phyloP scores from a whole-genome alignment of 2,329 filamentous ascomycete genomes.

The Penicillium sp. region DNA sequence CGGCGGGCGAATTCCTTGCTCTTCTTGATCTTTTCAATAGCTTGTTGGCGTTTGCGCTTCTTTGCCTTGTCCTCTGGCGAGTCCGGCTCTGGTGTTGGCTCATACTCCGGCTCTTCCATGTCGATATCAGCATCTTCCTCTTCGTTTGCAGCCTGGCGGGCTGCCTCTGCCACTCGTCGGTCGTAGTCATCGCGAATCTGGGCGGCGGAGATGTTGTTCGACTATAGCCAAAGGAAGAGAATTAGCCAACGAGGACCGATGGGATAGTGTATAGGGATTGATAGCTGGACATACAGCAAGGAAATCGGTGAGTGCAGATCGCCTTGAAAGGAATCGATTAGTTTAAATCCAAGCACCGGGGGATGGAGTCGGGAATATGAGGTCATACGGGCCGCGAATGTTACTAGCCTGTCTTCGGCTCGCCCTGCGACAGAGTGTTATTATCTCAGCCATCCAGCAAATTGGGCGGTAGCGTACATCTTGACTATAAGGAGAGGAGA shows the following conservation, averaged over 20 bases:
- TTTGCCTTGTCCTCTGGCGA: slow-evolving; percentile 47
- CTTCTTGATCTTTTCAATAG: slow-evolving; percentile 53
- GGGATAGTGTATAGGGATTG: background rate
- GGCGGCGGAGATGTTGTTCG: slow-evolving; percentile 68
- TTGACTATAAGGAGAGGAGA: background rate
- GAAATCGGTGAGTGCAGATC: slow-evolving; percentile 70
- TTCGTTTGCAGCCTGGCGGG: slow-evolving; percentile 40
- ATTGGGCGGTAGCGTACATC: slow-evolving; percentile 3
- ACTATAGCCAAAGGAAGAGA: slow-evolving; percentile 37
- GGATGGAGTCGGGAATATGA: background rate
- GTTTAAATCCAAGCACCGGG: slow-evolving; percentile 10
- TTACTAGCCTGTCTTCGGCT: slow-evolving; percentile 38
- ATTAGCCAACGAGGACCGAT: background rate
- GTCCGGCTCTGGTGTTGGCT: slow-evolving; percentile 13
- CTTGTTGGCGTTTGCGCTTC: slow-evolving; percentile 61
- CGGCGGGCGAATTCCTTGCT: slow-evolving; percentile 55
- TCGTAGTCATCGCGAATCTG: slow-evolving; percentile 65
- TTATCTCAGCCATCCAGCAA: background rate
- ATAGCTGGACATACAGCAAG: slow-evolving; percentile 56
- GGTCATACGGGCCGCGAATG: slow-evolving; percentile 52
- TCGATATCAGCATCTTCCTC: slow-evolving; percentile 38
- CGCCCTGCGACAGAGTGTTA: slow-evolving; percentile 27
- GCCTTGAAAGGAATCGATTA: slow-evolving; percentile 42
- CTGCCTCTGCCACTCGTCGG: slow-evolving; percentile 55
- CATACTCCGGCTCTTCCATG: slow-evolving; percentile 35